phyloP scores from a whole-genome alignment of 495 filamentous ascomycete genomes.

The Echria macrotheca region DNA sequence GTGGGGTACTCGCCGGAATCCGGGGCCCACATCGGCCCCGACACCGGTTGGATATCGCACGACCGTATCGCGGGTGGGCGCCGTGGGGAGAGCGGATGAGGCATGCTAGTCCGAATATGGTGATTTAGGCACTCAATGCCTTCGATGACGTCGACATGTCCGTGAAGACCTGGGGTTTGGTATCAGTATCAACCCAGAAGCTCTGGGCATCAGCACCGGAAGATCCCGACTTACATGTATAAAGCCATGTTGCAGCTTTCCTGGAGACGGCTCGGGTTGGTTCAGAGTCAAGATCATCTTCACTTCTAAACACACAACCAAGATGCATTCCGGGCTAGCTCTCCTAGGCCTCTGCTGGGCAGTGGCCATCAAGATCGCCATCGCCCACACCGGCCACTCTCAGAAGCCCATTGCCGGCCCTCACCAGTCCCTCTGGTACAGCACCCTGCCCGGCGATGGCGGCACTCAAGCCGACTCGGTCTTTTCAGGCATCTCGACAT shows the following conservation, averaged over 20 bases:
- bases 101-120: slow-evolving; percentile 8
- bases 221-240: background rate
- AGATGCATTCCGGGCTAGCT: slow-evolving; percentile 3
- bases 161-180: background rate
- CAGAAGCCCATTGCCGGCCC: slow-evolving; percentile 43
- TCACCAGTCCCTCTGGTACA: slow-evolving; percentile 50
- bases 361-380: slow-evolving; percentile 5
- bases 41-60: slow-evolving; percentile 4
- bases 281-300: background rate
- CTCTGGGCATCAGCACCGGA: background rate
- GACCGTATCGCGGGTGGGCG: background rate
- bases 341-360: slow-evolving; percentile 10
- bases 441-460: slow-evolving; percentile 51
- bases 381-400: slow-evolving; percentile 31
- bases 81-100: background rate
- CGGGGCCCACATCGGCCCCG: background rate
- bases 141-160: background rate
- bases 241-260: slow-evolving; percentile 1
- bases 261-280: background rate
- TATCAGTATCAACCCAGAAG: background rate
- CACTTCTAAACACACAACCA: background rate
- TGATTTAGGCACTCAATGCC: slow-evolving; percentile 9
- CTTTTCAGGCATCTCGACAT: slow-evolving; percentile 82
- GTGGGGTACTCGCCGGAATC: background rate
- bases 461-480: slow-evolving; percentile 54